These are phyloP conservation scores for Penicillium taxi DNA, from an alignment of 495 filamentous ascomycete species.

Conservation along the genomic window DNA sequence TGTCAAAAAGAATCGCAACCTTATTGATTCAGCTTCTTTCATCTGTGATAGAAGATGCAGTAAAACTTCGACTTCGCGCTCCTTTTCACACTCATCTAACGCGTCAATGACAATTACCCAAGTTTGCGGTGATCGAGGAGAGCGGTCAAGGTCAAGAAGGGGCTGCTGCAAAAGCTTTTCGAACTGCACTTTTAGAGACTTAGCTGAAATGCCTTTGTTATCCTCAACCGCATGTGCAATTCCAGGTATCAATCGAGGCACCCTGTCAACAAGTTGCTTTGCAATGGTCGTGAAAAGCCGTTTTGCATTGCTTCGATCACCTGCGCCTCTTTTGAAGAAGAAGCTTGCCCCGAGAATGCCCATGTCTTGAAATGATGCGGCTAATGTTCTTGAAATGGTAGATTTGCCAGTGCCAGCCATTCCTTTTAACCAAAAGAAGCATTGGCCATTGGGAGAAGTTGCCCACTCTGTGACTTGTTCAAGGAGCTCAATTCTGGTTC, in stretches of 20 bases:
- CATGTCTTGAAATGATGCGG: not conserved
- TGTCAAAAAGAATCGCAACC: not conserved
- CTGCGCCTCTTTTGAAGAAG: conserved; percentile 1
- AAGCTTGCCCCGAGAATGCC: not conserved
- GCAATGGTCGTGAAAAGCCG: conserved; percentile 1
- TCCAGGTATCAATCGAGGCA: not conserved
- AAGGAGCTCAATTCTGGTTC: not conserved
- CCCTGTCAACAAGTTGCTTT: not conserved
- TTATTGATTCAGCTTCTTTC: not conserved
- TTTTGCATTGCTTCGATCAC: not conserved
- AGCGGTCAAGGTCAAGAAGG: not conserved
- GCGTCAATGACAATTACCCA: conserved; percentile 1
- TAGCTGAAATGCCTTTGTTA: not conserved
- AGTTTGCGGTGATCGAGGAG: not conserved
- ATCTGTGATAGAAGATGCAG: not conserved
- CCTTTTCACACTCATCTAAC: conserved; percentile 1
- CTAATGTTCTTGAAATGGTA: not conserved
- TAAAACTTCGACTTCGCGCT: not conserved
- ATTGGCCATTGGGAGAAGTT: conserved; percentile 3
- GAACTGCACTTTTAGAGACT: not conserved
- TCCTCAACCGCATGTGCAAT: not conserved
- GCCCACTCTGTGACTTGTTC: not conserved
- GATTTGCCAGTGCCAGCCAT: conserved; percentile 1
- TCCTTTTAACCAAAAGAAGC: conserved; percentile 28
- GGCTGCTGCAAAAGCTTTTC: not conserved